These are phyloP conservation scores for Aquilaria yunnanensis DNA, from an alignment of 345 rosid species.

Conservation along the genomic window DNA sequence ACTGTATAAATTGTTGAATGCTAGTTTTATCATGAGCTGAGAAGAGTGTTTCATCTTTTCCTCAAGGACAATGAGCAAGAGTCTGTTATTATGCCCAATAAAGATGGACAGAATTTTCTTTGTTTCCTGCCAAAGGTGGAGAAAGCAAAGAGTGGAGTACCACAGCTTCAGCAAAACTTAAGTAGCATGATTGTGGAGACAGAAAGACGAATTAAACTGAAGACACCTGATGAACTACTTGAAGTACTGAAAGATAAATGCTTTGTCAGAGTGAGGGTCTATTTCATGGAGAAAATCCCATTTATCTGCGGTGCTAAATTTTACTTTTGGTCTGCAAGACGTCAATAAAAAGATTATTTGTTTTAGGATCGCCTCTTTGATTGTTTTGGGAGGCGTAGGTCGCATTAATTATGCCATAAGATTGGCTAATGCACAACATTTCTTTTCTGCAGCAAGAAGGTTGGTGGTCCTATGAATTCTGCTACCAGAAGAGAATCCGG, in stretches of 20 bases:
- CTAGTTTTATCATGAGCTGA: slow-evolving; percentile 5
- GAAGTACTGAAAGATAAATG: slow-evolving; percentile 57
- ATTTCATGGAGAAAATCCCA: background rate
- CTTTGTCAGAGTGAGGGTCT: slow-evolving; percentile 50
- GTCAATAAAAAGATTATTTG: no score
- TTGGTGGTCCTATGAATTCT: slow-evolving; percentile 98
- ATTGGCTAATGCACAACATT: no score
- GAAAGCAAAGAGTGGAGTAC: slow-evolving; percentile 43
- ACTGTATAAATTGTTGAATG: no score
- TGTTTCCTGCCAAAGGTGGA: slow-evolving; percentile 89
- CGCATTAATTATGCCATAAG: no score
- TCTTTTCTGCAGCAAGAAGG: slow-evolving; percentile 77
- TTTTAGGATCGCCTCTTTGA: no score
- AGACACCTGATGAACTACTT: slow-evolving; percentile 90
- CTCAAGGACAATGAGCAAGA: slow-evolving; percentile 74
- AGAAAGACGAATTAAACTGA: slow-evolving; percentile 58
- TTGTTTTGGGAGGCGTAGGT: no score
- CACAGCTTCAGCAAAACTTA: slow-evolving; percentile 38
- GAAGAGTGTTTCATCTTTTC: slow-evolving; percentile 1
- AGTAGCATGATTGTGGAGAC: slow-evolving; percentile 81
- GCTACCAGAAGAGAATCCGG: slow-evolving; percentile 49
- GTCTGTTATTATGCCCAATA: slow-evolving; percentile 58
- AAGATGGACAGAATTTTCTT: slow-evolving; percentile 47
- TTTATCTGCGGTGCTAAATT: background rate
- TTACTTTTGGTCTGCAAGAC: no score